These are phyloP conservation scores for Aspergillus wentii DNA, from an alignment of 495 filamentous ascomycete genomes.

Conservation along the genomic window DNA sequence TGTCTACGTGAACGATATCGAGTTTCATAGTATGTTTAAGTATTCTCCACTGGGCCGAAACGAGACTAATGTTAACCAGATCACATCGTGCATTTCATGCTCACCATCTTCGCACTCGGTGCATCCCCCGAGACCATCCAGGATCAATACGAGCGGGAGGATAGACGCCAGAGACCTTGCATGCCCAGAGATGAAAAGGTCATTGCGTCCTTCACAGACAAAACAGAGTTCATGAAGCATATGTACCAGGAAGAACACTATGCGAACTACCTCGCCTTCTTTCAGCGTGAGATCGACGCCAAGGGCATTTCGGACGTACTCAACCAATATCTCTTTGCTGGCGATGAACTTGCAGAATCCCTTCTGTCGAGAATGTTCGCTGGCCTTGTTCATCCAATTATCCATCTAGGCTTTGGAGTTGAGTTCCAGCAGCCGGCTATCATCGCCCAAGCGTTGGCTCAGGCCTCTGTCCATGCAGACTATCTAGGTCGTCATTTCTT, in stretches of 20 bases:
- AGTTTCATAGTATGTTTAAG: constrained; percentile 60
- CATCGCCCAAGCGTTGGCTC: constrained; percentile 32
- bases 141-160: no score
- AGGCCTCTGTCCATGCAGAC: constrained; percentile 24
- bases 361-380: constrained; percentile 24
- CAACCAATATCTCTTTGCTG: constrained; percentile 22
- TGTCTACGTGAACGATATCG: constrained; percentile 66
- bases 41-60: no score
- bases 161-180: constrained; percentile 24
- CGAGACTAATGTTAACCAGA: no score
- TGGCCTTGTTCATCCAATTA: constrained; percentile 29
- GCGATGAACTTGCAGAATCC: constrained; percentile 17
- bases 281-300: constrained; percentile 22
- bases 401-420: constrained; percentile 35
- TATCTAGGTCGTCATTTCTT: constrained; percentile 10
- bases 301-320: constrained; percentile 24
- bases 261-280: constrained; percentile 28
- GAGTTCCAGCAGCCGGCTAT: constrained; percentile 32
- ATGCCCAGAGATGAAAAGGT: constrained; percentile 13
- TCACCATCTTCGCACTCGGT: constrained; percentile 21
- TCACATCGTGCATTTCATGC: constrained; percentile 24
- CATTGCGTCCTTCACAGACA: constrained; percentile 14
- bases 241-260: constrained; percentile 19
- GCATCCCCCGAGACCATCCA: constrained; percentile 8
- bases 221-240: constrained; percentile 9